Conservation (phyloP, 164 flowering plant genomes). For the Hamamelis virginiana region DNA sequence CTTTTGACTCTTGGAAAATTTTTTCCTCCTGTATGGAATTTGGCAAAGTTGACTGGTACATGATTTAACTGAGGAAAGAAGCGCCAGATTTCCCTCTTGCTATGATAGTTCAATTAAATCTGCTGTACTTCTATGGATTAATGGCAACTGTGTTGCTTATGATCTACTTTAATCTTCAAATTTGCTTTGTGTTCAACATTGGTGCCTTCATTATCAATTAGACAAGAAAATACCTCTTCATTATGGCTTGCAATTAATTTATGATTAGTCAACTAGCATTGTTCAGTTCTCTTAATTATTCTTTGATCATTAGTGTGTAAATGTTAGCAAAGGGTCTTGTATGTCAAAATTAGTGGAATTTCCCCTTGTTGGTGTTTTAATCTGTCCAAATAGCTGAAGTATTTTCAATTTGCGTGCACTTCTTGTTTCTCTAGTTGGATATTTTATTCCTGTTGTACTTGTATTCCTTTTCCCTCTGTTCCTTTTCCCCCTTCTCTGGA, state of each 20-base stretch:
- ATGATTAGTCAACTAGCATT: constrained; percentile 1
- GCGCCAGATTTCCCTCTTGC: too few species aligned
- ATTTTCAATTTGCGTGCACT: too few species aligned
- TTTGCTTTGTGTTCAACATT: too few species aligned
- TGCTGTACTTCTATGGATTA: too few species aligned
- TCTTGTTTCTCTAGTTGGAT: not conserved
- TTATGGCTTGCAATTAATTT: not conserved
- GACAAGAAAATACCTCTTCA: not conserved
- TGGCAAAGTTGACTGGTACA: too few species aligned
- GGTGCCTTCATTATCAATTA: too few species aligned
- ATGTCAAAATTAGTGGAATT: not conserved
- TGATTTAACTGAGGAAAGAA: too few species aligned
- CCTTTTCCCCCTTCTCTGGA: constrained; percentile 1
- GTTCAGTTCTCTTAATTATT: too few species aligned
- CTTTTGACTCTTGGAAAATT: not conserved
- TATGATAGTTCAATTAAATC: not conserved
- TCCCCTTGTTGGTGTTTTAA: not conserved
- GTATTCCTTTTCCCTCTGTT: too few species aligned
- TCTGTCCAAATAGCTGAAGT: not conserved
- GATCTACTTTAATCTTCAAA: too few species aligned
- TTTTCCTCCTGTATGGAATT: too few species aligned
- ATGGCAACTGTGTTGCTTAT: too few species aligned
- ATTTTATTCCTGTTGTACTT: not conserved
- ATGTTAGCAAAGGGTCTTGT: not conserved
- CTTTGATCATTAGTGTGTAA: not conserved